Base-by-base conservation (phyloP, 2,329 filamentous ascomycete genomes). In the Stachybotrys chlorohalonatus region DNA sequence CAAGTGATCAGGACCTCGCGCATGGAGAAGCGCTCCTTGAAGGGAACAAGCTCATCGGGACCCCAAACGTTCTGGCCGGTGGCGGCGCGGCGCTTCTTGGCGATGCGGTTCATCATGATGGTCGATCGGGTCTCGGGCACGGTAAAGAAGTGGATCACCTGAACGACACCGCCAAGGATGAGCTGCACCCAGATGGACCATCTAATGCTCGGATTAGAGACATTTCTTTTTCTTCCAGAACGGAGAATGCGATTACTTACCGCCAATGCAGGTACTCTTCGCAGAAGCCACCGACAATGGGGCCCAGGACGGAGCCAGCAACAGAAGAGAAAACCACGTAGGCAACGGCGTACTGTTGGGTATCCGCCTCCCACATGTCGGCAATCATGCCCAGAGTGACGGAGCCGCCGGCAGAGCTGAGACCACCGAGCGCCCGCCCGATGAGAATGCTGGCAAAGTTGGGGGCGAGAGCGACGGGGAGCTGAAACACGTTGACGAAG, bases 141-240 rank as follows among this genome's bases (percentile, higher is more conserved):
- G 7, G 83, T 75, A 55, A 87, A 64, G 52, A 86, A 73, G 65
- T 91, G 87, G 5, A 88, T 63, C 5, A 81, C 16, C 64, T 92
- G 88, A 3, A 90, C 82, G 39, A 82, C 77, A 8, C 72, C 85
- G 16, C 89, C 89, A 53, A 93, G 84, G 60, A 92, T 90, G 58
- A 93, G 80, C 69, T 92, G 88, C 56, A 93, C 87, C 89, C 90
- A 94, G 66, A 93, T 91, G 54, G 79, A 83, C 86, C 86, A 74
- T 47, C 68, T 71, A 48, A 15, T 5, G 49, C 36, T 48, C 62
- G 63, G 53, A 61, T 55, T 11, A 53, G 42, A 47, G 24, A 49
- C 47, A 2, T 8, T 1, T 42, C 47, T 1, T 8, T 1, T 42
- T 42, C 4, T 42, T 42, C 36, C 9, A 5, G 36, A 42, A 42